Percentiles rank a stretch among this genome's conserved stretches.
phyloP scores from a whole-genome alignment of 2,329 filamentous ascomycete species.

The Camillea tinctor region DNA sequence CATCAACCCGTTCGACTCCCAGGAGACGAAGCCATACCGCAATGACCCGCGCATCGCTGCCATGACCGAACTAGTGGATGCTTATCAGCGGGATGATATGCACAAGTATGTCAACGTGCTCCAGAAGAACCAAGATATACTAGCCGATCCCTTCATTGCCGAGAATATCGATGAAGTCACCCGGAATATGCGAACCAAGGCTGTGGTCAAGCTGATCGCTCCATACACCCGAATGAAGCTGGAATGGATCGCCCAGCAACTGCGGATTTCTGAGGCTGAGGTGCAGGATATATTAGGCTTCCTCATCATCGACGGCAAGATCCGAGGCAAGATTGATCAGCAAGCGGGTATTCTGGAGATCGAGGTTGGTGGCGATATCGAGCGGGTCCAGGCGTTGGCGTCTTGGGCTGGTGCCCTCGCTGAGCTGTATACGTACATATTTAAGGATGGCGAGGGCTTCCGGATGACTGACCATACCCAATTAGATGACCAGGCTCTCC shows the following conservation, averaged over 20 bases:
- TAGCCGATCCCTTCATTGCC: slow-evolving; percentile 92
- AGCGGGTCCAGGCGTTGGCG: slow-evolving; percentile 70
- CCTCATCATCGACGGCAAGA: slow-evolving; percentile 85
- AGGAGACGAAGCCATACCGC: slow-evolving; percentile 98
- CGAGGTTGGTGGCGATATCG: slow-evolving; percentile 68
- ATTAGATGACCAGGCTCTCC: slow-evolving; percentile 14
- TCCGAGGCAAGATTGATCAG: slow-evolving; percentile 87
- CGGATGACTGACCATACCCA: slow-evolving; percentile 17
- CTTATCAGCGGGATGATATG: slow-evolving; percentile 94
- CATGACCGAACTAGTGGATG: slow-evolving; percentile 96
- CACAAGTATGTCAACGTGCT: slow-evolving; percentile 87
- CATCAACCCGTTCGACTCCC: slow-evolving; percentile 98
- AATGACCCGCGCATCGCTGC: slow-evolving; percentile 91
- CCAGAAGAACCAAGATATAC: slow-evolving; percentile 81
- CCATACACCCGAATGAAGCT: slow-evolving; percentile 93
- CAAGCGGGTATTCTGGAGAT: slow-evolving; percentile 81
- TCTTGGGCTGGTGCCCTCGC: slow-evolving; percentile 71
- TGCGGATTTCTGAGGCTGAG: slow-evolving; percentile 85
- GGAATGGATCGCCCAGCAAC: slow-evolving; percentile 80
- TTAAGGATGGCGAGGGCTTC: slow-evolving; percentile 60
- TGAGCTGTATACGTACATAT: slow-evolving; percentile 67
- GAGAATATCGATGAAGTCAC: slow-evolving; percentile 99
- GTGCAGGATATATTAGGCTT: slow-evolving; percentile 96
- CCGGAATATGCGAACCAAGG: slow-evolving; percentile 96
- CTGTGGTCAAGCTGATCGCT: slow-evolving; percentile 86